Conservation (phyloP, 345 rosid genomes). For the Erysimum cheiranthoides region DNA sequence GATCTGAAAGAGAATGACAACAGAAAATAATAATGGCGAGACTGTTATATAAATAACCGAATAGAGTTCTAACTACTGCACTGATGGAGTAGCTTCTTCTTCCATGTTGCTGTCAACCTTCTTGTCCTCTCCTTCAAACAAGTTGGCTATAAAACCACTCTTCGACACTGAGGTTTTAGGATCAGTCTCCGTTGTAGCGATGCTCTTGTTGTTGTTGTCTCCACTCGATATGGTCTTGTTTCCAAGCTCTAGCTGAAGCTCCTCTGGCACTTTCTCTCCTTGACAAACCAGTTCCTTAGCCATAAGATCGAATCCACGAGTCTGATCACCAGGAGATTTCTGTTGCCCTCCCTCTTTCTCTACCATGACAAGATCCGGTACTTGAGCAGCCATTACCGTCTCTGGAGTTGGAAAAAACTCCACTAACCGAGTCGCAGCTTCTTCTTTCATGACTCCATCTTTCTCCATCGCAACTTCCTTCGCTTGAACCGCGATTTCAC, state of each 20-base stretch:
- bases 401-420: constrained; percentile 40
- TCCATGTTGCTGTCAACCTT: constrained; percentile 19
- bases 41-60: not conserved
- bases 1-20: not conserved
- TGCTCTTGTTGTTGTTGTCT: constrained; percentile 9
- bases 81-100: constrained; percentile 33
- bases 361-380: constrained; percentile 30
- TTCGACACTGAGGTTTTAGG: constrained; percentile 2
- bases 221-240: constrained; percentile 38
- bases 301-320: constrained; percentile 43
- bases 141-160: constrained; percentile 33
- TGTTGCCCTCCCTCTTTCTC: constrained; percentile 36
- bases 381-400: constrained; percentile 18
- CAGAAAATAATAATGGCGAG: not conserved
- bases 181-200: not conserved
- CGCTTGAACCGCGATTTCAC: constrained; percentile 16
- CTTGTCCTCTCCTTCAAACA: constrained; percentile 35
- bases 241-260: constrained; percentile 46
- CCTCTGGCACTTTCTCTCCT: constrained; percentile 40
- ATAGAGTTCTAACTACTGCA: constrained; percentile 12
- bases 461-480: not conserved
- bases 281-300: constrained; percentile 34
- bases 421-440: constrained; percentile 33
- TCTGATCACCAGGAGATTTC: constrained; percentile 26
- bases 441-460: constrained; percentile 32